Base-by-base conservation (phyloP, 257 asterid species). In the Capsicum rhomboideum region DNA sequence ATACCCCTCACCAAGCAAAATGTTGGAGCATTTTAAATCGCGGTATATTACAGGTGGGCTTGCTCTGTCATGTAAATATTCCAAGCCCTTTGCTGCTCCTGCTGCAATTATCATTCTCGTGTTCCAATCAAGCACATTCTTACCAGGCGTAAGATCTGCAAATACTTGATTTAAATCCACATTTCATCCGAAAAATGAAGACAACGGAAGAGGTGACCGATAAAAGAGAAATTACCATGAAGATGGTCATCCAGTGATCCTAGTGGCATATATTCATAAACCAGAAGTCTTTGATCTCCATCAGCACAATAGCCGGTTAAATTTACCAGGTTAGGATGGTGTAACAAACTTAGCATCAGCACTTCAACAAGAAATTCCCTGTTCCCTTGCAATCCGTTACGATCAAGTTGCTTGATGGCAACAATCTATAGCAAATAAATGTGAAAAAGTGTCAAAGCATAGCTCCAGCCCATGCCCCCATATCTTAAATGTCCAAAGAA, bases 391-490 rank as follows among this genome's bases (percentile, higher is more conserved):
- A 92, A 82, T 71, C 99, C 99, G 85, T 93, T 91, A 55, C 94
- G 91, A 90, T 96, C 96, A 8, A 96, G 97, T 86, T 96, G 99
- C 94, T 96, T 96, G 91, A 96, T 91, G n/a, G 98, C 98, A 78
- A 96, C 98, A 83, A 88, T 85, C 99, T 96, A 80, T 49, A 80
- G 79, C 26, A 74, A 37, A 14, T 31, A 67, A 67, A 67, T 67
- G 26, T 31, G 21, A 17, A 9, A 67, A 17, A 23, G 26, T 31
- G 50, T 31, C 50, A 34, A 31, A 31, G 49, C 23, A 14, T 31
- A 31, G 49, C 49, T 66, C 75, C 49, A 67, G 75, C 49, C 21
- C 14, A 31, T 34, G 16, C 3, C 75, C 49, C 21, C 14, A 31
- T 34, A 31, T 8, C 75, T 67, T 67, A 67, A 2, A 31, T 67